These are phyloP conservation scores for Vitis hybrid DNA, from an alignment of 177 flowering plant species.

Conservation along the genomic window DNA sequence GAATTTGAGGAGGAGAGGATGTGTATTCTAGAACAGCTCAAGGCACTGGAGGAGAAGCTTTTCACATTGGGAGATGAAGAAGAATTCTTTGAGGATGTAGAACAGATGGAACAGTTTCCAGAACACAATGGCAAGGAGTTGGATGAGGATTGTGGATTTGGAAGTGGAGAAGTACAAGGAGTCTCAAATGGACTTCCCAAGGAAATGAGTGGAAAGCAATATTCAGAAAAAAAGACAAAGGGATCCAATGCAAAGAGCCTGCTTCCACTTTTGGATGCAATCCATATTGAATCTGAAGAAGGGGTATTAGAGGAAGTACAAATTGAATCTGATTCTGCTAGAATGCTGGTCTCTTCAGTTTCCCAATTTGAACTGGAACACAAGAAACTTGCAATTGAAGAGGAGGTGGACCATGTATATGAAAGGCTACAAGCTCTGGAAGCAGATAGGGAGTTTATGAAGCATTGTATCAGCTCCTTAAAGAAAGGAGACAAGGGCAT, in stretches of 20 bases:
- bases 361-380: constrained; percentile 37
- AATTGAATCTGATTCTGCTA: constrained; percentile 28
- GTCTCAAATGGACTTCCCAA: constrained; percentile 32
- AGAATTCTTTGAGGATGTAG: constrained; percentile 39
- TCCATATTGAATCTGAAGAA: constrained; percentile 43
- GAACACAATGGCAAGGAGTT: constrained; percentile 26
- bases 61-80: constrained; percentile 51
- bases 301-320: constrained; percentile 26
- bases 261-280: constrained; percentile 78
- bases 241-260: constrained; percentile 65
- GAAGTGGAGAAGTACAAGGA: constrained; percentile 26
- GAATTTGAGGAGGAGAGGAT: constrained; percentile 82
- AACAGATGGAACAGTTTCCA: constrained; percentile 30
- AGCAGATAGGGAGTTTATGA: constrained; percentile 81
- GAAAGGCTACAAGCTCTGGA: constrained; percentile 90
- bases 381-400: constrained; percentile 54
- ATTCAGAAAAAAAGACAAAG: constrained; percentile 36
- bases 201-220: constrained; percentile 29
- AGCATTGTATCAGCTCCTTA: constrained; percentile 78
- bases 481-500: constrained; percentile 89
- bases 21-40: constrained; percentile 68
- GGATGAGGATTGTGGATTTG: constrained; percentile 22
- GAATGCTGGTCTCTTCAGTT: constrained; percentile 22
- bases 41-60: constrained; percentile 68
- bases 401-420: constrained; percentile 83